Base-by-base conservation (phyloP, 768 basidiomycete species). In the Macrolepiota albuminosa region DNA sequence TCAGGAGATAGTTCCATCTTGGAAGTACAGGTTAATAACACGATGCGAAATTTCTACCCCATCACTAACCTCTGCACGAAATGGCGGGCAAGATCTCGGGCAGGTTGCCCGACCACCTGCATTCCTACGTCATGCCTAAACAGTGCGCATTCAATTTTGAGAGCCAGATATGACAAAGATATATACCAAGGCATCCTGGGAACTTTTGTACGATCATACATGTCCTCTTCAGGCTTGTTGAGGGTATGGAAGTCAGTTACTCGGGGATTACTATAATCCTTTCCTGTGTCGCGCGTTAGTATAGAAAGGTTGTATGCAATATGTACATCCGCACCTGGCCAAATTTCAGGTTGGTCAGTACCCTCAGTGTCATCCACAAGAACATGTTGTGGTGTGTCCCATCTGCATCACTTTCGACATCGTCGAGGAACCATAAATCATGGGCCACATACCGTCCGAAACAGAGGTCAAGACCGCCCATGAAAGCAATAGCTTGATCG, bases 331-430 rank as follows among this genome's bases (percentile, higher is more conserved):
- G 64, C 72, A 86, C 93, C 93, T 51, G 89, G 89, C 97, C 96
- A 98, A 59, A 99, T 89, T 68, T 87, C 84, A 21, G 80, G 73
- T 13, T 77, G 77, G 10, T 87, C 86, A 1, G 77, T 73, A 18
- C 80, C 81, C 6, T 89, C 85, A 4, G 83, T 82, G 69, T 98
- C 94, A 67, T 99, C 97, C 14, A 88, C 78, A 40, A 98, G 76
- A 31, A 87, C 85, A 72, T 99, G 97, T 61, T 96, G 96, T 3
- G 96, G 85, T 0, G 96, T 96, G 70, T 99, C 97, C 97, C 96
- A 98, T 68, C 89, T 91, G 40, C 51, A 37, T 54, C 29, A 37
- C 40, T 62, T 33, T 59, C 33, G 60, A 36, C 6, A 26, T 29
- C 49, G 26, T 50, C 10, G 9, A 24, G 1, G 2, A 10, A 46